A percentile compares a stretch with the other conserved stretches of the same genome.
Conservation (phyloP, 1,139 yeast genomes). For the Scheffersomyces lignicola region DNA sequence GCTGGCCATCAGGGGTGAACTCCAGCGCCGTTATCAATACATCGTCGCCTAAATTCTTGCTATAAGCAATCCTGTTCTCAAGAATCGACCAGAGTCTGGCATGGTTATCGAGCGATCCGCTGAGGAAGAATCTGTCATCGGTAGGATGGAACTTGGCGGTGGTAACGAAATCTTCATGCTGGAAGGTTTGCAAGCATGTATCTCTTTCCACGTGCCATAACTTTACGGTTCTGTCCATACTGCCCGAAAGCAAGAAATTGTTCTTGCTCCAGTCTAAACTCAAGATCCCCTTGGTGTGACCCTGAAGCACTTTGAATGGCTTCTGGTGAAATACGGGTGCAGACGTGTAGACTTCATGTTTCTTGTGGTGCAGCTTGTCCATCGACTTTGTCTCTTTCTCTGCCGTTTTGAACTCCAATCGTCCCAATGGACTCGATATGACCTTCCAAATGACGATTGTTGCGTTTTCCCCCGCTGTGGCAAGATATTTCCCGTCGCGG, state of each 20-base stretch:
- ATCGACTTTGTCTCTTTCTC: slow-evolving; percentile 13
- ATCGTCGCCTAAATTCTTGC: slow-evolving; percentile 46
- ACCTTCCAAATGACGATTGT: slow-evolving; percentile 77
- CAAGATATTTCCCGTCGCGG: slow-evolving; percentile 76
- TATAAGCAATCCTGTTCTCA: slow-evolving; percentile 47
- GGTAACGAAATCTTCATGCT: slow-evolving; percentile 81
- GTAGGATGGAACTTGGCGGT: slow-evolving; percentile 78
- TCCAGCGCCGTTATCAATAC: slow-evolving; percentile 69
- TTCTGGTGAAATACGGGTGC: slow-evolving; percentile 82
- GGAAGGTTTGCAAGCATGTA: slow-evolving; percentile 63
- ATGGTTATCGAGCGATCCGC: slow-evolving; percentile 79
- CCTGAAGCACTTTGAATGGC: slow-evolving; percentile 62
- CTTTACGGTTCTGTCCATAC: slow-evolving; percentile 82
- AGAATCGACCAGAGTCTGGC: slow-evolving; percentile 84
- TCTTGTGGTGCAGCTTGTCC: slow-evolving; percentile 10
- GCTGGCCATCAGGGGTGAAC: slow-evolving; percentile 68
- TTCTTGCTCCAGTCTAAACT: slow-evolving; percentile 88
- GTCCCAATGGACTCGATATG: slow-evolving; percentile 64
- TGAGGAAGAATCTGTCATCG: slow-evolving; percentile 84
- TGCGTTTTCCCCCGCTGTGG: slow-evolving; percentile 80
- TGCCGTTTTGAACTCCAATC: slow-evolving; percentile 40
- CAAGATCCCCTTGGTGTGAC: slow-evolving; percentile 70
- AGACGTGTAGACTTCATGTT: slow-evolving; percentile 28
- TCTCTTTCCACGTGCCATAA: slow-evolving; percentile 81
- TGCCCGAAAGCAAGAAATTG: slow-evolving; percentile 74